phyloP scores from a whole-genome alignment of 2,329 filamentous ascomycete genomes.

The Botrytis tulipae region DNA sequence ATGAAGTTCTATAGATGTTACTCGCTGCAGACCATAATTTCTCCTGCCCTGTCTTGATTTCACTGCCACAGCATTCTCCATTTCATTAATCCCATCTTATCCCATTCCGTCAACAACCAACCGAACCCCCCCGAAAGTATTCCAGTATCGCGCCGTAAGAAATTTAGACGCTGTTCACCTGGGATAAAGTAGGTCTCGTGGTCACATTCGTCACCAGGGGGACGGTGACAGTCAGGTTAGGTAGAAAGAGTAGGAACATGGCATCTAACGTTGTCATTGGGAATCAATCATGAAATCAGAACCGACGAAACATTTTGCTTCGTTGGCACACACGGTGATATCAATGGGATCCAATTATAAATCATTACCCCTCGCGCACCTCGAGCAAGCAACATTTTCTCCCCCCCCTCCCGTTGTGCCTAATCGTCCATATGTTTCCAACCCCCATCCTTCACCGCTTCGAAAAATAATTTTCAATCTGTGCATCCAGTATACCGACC shows the following conservation, averaged over 20 bases:
- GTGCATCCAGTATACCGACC: not conserved
- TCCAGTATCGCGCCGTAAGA: not conserved
- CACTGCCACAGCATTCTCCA: constrained; percentile 1
- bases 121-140: not conserved
- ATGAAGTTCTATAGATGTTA: not conserved
- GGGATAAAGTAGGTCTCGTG: constrained; percentile 14
- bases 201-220: constrained; percentile 3
- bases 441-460: constrained; percentile 15
- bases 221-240: not conserved
- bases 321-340: constrained; percentile 17
- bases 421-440: not conserved
- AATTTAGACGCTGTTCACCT: constrained; percentile 11
- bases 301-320: constrained; percentile 12
- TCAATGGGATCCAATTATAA: constrained; percentile 12
- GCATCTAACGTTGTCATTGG: not conserved
- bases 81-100: not conserved
- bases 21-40: not conserved
- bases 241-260: constrained; percentile 11
- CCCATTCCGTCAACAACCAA: not conserved
- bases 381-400: not conserved
- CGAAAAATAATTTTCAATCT: not conserved
- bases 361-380: not conserved
- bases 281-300: not conserved
- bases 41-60: not conserved
- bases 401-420: not conserved